These are phyloP conservation scores for Boletus mariae DNA, from an alignment of 1,284 basidiomycete species.

Conservation along the genomic window DNA sequence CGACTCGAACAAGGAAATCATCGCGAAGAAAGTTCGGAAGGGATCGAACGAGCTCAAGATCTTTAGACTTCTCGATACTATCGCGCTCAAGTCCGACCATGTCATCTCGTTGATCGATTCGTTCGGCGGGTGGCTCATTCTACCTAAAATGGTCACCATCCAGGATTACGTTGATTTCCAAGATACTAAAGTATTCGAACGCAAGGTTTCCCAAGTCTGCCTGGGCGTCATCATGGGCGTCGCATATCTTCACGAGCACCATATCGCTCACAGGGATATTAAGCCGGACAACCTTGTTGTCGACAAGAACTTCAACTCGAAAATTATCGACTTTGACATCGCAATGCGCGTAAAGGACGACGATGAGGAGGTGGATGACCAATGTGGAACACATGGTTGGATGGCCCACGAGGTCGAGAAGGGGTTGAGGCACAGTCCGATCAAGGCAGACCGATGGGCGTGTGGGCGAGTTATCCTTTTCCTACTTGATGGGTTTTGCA, in stretches of 20 bases:
- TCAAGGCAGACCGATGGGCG: not conserved
- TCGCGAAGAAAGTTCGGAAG: not conserved
- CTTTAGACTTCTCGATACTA: not conserved
- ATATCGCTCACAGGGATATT: not conserved
- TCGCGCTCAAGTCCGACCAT: not conserved
- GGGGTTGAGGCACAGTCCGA: not conserved
- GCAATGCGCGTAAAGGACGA: not conserved
- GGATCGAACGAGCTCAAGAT: not conserved
- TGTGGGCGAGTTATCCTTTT: not conserved
- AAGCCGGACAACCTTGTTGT: too few species aligned
- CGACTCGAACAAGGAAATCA: not conserved
- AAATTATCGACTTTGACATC: not conserved
- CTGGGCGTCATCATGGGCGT: not conserved
- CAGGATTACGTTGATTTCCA: not conserved
- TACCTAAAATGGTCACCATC: not conserved
- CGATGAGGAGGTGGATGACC: not conserved
- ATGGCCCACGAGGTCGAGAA: not conserved
- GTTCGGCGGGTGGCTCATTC: not conserved
- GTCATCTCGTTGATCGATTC: not conserved
- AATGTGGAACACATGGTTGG: not conserved
- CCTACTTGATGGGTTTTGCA: not conserved
- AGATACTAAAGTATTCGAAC: not conserved
- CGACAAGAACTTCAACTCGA: too few species aligned
- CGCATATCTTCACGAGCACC: not conserved
- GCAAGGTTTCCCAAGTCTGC: not conserved